Evolutionary conservation across 208 protist species (phyloP).

Genomic region (Borovskyia barvae): DNA sequence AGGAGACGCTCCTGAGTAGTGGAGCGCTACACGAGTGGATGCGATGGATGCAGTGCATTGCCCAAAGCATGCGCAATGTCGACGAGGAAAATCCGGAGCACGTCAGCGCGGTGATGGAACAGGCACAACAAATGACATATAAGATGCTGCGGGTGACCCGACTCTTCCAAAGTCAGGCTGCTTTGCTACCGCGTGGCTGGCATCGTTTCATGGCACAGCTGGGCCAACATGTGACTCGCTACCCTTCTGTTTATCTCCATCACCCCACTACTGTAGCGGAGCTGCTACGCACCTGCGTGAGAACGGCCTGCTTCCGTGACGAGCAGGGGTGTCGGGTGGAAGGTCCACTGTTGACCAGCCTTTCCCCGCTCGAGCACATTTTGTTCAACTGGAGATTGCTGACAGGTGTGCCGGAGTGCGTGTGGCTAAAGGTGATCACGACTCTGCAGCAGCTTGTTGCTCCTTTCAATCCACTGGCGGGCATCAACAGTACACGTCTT

Average conservation of each 20-base stretch:
- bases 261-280: conserved; percentile 10
- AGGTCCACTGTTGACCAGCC: conserved; percentile 7
- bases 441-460: conserved; percentile 34
- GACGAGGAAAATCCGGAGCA: neutral
- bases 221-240: conserved; percentile 23
- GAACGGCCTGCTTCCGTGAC: conserved; percentile 12
- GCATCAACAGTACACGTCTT: conserved; percentile 55
- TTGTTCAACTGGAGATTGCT: conserved; percentile 67
- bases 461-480: conserved; percentile 28
- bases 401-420: conserved; percentile 24
- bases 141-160: conserved; percentile 29
- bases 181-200: conserved; percentile 31
- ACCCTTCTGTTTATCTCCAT: conserved; percentile 34
- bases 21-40: conserved; percentile 56
- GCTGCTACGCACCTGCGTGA: conserved; percentile 25
- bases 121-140: conserved; percentile 14
- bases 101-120: neutral
- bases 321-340: conserved; percentile 3
- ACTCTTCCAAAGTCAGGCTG: conserved; percentile 28
- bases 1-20: conserved; percentile 43
- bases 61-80: neutral
- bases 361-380: conserved; percentile 39
- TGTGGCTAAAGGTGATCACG: conserved; percentile 17
- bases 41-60: conserved; percentile 44
- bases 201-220: conserved; percentile 34